These are phyloP conservation scores for Colletotrichum trifolii DNA, from an alignment of 2,329 filamentous ascomycete genomes.

Conservation along the genomic window DNA sequence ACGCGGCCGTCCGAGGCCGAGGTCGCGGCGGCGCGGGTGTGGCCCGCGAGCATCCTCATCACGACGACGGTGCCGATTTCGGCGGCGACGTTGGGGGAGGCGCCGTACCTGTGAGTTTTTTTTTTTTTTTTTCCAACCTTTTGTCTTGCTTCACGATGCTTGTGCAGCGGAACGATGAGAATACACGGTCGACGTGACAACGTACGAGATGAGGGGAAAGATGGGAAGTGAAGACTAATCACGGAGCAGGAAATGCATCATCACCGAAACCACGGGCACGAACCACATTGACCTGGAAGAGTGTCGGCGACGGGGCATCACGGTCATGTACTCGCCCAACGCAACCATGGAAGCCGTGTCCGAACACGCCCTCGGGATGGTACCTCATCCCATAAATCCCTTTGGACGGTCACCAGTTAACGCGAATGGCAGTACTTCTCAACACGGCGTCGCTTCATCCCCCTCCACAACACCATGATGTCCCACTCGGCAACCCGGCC, in stretches of 20 bases:
- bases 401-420: not conserved
- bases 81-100: constrained; percentile 35
- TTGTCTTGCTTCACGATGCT: not conserved
- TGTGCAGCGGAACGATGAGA: not conserved
- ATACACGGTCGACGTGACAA: too few species aligned
- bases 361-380: constrained; percentile 40
- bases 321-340: constrained; percentile 39
- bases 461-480: constrained; percentile 38
- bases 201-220: too few species aligned
- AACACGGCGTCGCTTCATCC: constrained; percentile 38
- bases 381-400: not conserved
- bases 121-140: not conserved
- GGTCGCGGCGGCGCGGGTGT: constrained; percentile 35
- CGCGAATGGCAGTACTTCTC: constrained; percentile 38
- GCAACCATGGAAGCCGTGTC: constrained; percentile 40
- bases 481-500: constrained; percentile 22
- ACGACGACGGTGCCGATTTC: constrained; percentile 40
- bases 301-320: constrained; percentile 37
- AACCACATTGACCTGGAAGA: constrained; percentile 41
- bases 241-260: constrained; percentile 39
- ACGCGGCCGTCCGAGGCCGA: constrained; percentile 25
- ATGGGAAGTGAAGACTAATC: too few species aligned
- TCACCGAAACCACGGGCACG: constrained; percentile 40
- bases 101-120: constrained; percentile 38
- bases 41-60: constrained; percentile 42